Evolutionary conservation across 345 rosid species (phyloP), one percentile per base, ranked within the genome.

Genomic region (Eucalyptus tenuipes): DNA sequence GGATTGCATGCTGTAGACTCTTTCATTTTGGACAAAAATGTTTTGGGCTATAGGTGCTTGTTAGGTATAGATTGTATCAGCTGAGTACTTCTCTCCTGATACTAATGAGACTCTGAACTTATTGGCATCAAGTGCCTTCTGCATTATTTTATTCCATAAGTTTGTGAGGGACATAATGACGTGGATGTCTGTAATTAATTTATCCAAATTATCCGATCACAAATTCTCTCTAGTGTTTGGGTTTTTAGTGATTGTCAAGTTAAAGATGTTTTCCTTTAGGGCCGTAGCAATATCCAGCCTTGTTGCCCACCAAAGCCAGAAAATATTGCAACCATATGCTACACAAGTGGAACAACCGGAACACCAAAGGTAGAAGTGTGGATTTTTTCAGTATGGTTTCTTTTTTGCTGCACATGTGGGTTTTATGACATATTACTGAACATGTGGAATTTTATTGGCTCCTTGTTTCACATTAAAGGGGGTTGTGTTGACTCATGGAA

Each of bases 261-360:
- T 88, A 85, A 64, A 89, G 88, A 85, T 80, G 92, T 91, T 91
- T 84, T 92, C 87, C 92, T 90, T 79, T 89, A 97, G 99, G 99
- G 99, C 89, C 92, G 90, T 88, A 94, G 96, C 93, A 92, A 89
- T 92, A 93, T 93, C 89, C 97, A 91, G 71, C 94, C 98, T 57
- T 94, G 95, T 90, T 92, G 85, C 86, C 95, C 98, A 52, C 98
- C 99, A 59, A 94, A 93, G 87, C 97, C 98, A 86, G 96, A 94
- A 87, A 96, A 96, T 93, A 85, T 94, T 93, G 99, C 99, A 53
- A 97, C 99, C 49, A 95, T 97, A 89, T 97, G 99, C 96, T 97
- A 96, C 90, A 97, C 99, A 31, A 96, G 99, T 93, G 99, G 99
- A 87, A 97, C 99, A 79, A 96, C 99, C 42, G 99, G 99, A 90